These are phyloP conservation scores for Fusarium chlamydosporum DNA, from an alignment of 2,329 filamentous ascomycete species.

Conservation along the genomic window DNA sequence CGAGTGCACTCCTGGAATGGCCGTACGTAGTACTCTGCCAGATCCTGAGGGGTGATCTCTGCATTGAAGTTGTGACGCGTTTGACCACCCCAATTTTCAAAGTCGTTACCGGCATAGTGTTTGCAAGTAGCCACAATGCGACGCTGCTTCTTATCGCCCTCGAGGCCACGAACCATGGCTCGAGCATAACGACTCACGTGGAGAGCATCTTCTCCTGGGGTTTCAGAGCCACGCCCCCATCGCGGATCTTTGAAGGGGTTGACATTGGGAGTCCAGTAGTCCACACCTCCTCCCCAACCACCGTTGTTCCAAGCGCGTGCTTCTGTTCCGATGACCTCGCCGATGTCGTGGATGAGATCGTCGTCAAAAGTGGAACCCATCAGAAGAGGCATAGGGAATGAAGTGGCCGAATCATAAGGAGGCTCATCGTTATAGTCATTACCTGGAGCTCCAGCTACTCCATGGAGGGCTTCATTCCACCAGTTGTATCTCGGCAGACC, in stretches of 20 bases:
- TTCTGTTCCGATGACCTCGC: constrained; percentile 1
- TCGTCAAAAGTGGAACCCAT: constrained; percentile 7
- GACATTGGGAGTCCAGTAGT: constrained; percentile 21
- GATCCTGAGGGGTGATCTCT: constrained; percentile 3
- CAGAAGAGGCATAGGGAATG: constrained; percentile 12
- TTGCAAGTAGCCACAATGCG: constrained; percentile 23
- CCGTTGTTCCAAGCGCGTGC: constrained; percentile 12
- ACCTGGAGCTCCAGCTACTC: not conserved
- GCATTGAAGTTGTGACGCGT: constrained; percentile 7
- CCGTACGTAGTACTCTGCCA: constrained; percentile 18
- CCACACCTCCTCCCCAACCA: not conserved
- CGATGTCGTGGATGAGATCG: not conserved
- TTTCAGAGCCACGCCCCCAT: constrained; percentile 21
- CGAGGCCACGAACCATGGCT: constrained; percentile 9
- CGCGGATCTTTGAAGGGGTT: constrained; percentile 18
- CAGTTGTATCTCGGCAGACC: constrained; percentile 20
- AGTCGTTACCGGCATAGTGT: constrained; percentile 12
- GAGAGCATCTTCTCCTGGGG: constrained; percentile 11
- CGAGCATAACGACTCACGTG: constrained; percentile 13
- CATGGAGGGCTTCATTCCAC: constrained; percentile 27
- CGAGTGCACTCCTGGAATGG: constrained; percentile 20
- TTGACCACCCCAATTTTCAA: constrained; percentile 19
- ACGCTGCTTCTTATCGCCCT: constrained; percentile 10
- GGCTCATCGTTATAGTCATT: not conserved
- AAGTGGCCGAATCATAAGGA: constrained; percentile 2